Evolutionary conservation across 2,329 filamentous ascomycete genomes (phyloP).

Genomic region (Colletotrichum aenigma): DNA sequence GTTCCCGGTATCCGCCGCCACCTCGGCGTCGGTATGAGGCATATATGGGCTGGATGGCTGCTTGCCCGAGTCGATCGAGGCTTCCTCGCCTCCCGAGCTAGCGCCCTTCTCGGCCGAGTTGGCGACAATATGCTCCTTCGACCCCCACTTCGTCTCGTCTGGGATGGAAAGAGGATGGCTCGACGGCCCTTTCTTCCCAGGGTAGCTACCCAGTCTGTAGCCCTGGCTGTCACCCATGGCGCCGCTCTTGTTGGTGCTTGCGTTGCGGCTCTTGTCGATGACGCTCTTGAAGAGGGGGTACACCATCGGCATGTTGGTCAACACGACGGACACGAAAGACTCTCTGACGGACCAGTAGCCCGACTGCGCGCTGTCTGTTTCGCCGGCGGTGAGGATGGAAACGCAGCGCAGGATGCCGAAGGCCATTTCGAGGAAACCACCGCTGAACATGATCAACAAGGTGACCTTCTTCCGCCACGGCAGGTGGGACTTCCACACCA

Average conservation of each 20-base stretch:
- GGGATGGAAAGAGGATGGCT: not conserved
- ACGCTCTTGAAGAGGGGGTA: conserved; percentile 34
- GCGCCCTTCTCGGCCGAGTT: not conserved
- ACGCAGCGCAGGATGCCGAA: conserved; percentile 14
- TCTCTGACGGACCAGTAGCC: conserved; percentile 44
- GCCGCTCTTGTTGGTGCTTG: not conserved
- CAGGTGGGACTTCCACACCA: conserved; percentile 11
- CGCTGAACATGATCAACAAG: conserved; percentile 15
- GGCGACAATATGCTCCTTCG: conserved; percentile 2
- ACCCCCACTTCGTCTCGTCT: not conserved
- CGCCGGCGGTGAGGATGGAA: conserved; percentile 22
- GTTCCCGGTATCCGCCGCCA: not conserved
- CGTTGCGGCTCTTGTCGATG: conserved; percentile 24
- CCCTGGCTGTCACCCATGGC: not conserved
- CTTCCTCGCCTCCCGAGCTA: not conserved
- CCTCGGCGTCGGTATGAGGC: not conserved
- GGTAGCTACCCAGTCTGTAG: conserved; percentile 6
- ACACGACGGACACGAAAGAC: conserved; percentile 41
- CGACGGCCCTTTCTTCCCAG: not conserved
- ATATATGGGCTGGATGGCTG: not conserved
- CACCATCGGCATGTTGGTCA: conserved; percentile 44
- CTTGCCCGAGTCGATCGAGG: not conserved
- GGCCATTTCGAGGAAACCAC: conserved; percentile 12
- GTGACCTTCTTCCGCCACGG: conserved; percentile 10
- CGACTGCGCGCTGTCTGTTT: conserved; percentile 33